Conservation (phyloP, 192 early-diverging fungal species). For the Gonapodya prolifera region DNA sequence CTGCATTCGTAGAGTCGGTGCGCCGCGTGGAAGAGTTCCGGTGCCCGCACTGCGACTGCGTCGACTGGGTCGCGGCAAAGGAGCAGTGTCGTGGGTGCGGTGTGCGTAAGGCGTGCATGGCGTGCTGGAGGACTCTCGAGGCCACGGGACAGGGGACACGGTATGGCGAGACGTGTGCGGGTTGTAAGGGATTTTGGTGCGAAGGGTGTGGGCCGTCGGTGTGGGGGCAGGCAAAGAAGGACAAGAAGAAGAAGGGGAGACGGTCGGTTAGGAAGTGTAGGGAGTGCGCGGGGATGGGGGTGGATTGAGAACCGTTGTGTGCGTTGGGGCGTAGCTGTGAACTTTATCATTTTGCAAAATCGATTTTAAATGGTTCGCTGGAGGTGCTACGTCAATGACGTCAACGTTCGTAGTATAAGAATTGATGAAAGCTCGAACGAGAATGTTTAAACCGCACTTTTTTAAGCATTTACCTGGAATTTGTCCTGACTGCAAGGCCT, state of each 20-base stretch:
- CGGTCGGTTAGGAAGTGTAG: background rate
- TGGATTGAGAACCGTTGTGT: no score
- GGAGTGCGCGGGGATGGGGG: background rate
- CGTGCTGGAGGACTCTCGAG: background rate
- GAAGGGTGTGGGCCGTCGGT: background rate
- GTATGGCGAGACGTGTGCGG: background rate
- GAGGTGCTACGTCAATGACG: no score
- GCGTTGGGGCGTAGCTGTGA: no score
- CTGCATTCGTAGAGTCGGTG: background rate
- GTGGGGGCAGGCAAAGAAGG: background rate
- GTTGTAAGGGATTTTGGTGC: background rate
- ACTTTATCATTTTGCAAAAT: no score
- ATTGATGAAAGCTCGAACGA: no score
- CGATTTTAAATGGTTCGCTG: no score
- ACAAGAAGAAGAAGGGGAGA: background rate
- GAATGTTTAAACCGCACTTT: no score
- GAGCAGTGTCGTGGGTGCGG: background rate
- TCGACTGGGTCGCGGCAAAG: background rate
- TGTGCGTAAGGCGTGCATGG: background rate
- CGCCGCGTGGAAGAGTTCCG: background rate
- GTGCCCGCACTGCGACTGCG: background rate
- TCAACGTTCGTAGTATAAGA: no score
- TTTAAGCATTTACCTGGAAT: no score
- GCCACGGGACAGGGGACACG: background rate
- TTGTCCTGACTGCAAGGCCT: no score